Evolutionary conservation across 495 filamentous ascomycete genomes (phyloP), one percentile per base, ranked within the genome.

Genomic region (Penicillium canescens): DNA sequence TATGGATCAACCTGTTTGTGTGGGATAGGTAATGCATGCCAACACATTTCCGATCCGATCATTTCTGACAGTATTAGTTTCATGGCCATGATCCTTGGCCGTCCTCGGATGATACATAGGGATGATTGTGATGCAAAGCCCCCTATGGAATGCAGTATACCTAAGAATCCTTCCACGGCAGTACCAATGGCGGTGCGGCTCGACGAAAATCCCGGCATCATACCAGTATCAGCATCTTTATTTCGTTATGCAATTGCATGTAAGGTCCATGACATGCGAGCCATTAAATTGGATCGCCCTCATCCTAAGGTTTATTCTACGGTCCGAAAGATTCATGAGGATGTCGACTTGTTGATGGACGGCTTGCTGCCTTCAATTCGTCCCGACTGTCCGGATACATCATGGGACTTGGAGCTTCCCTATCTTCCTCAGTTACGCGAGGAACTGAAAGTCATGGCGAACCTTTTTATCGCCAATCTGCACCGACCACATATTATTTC

Each of bases 61-160:
- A 2, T 34, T 4, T 47, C 51, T 59, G 34, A 55, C 51, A 26
- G 6, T 8, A 24, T 10, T 16, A 59, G 56, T 34, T 36, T 57
- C 20, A 59, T 59, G 56, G 51, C 56, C 24, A 49, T 59, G 51
- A 50, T 56, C n/a, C 56, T 59, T 21, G 56, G 56, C 6, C 23
- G 23, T 4, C 23, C 23, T 4, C 23, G 24, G 14, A 55, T 40
- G 31, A 55, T 57, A 16, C 20, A 57, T 39, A 26, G 39, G 16
- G 37, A 35, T 38, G 54, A 57, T 33, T 56, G 54, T 40, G 50
- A 53, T 35, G 12, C 45, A 36, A 54, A 46, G 23, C 41, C 42
- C 23, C 42, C 51, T 2, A 16, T 33, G 20, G 42, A 54, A 33
- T 36, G 46, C 28, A 49, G n/a, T 49, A 49, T 49, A 49, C 46